Base-by-base conservation (phyloP, 116 monocot species). In the Papilionanthe hybrid region DNA sequence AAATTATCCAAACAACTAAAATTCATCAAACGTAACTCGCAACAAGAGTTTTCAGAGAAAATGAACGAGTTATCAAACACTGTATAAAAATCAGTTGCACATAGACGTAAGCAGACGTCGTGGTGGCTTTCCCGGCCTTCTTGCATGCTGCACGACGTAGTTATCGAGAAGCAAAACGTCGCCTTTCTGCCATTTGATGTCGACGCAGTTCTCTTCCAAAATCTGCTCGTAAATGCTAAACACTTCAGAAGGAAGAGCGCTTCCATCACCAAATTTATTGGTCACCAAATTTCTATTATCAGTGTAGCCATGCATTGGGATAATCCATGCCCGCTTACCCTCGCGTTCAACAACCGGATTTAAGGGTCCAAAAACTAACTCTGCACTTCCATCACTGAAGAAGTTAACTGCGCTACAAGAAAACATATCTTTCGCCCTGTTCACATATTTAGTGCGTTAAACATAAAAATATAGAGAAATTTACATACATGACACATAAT, bases 141-240 rank as follows among this genome's bases (percentile, higher is more conserved):
- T 60, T 6, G 81, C 81, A 37, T 81, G 81, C 22, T 81, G 81
- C 19, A 81, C 81, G 0, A 25, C 29, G 5, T 65, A 47, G 75
- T 81, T 81, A 49, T 81, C 81, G 12, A 81, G 3, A 13, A 75
- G 28, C 27, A 81, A 30, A 23, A 81, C 47, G 30, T 81, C 69
- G 4, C 81, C 81, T 72, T 81, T 81, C 29, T 65, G 81, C 81
- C 81, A 81, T 55, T 75, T 81, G 12, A 81, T 23, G 48, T 75
- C 81, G 1, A 81, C 75, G 20, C 75, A 75, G 29, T 66, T 66
- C 27, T 81, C 81, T 22, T 63, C 60, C 63, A 81, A 20, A 18
- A 81, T 63, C 45, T 75, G 27, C 9, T 28, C 9, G 30, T 75
- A 81, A 47, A 43, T 49, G 1, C 15, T 1, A n/a, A 81, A n/a